A percentile compares a stretch with the other conserved stretches of the same genome.
Conservation (phyloP, 768 basidiomycete genomes). For the Lactarius pseudohatsudake region DNA sequence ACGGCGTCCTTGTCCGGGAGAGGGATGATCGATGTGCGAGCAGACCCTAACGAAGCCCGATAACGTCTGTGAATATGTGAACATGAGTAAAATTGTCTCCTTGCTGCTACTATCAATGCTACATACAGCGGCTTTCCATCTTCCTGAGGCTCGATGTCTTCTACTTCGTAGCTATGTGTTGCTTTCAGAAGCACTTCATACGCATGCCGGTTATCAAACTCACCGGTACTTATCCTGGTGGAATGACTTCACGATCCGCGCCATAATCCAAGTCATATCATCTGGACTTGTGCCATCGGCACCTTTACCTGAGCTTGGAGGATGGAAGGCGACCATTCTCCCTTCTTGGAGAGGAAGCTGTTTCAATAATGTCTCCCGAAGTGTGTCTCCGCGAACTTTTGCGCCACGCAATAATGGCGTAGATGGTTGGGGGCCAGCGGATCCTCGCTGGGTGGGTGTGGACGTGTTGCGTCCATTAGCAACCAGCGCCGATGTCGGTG, state of each 20-base stretch:
- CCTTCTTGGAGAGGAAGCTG: conserved; percentile 71
- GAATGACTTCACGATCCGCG: conserved; percentile 68
- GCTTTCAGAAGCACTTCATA: conserved; percentile 1
- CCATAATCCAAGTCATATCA: conserved; percentile 72
- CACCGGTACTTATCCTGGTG: conserved; percentile 72
- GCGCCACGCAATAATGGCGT: conserved; percentile 62
- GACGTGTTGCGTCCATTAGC: conserved; percentile 48
- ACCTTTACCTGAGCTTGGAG: conserved; percentile 49
- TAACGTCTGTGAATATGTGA: conserved; percentile 52
- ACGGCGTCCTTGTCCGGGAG: conserved; percentile 70
- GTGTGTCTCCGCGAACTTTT: conserved; percentile 61
- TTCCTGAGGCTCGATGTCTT: conserved; percentile 82
- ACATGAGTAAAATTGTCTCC: conserved; percentile 8
- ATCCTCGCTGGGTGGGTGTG: conserved; percentile 56
- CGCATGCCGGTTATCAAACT: conserved; percentile 20
- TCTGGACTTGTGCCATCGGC: conserved; percentile 52
- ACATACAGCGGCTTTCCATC: conserved; percentile 57
- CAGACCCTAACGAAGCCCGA: conserved; percentile 56
- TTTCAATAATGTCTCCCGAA: conserved; percentile 52
- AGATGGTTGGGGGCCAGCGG: conserved; percentile 54
- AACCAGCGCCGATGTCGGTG: conserved; percentile 33
- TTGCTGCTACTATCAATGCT: background rate
- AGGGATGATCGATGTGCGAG: conserved; percentile 59
- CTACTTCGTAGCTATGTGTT: conserved; percentile 70
- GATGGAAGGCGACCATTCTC: conserved; percentile 81